Percentiles rank a stretch among this genome's conserved stretches.
Conservation (phyloP, 202 grass and related monocot species). For the Hordeum pubiflorum region DNA sequence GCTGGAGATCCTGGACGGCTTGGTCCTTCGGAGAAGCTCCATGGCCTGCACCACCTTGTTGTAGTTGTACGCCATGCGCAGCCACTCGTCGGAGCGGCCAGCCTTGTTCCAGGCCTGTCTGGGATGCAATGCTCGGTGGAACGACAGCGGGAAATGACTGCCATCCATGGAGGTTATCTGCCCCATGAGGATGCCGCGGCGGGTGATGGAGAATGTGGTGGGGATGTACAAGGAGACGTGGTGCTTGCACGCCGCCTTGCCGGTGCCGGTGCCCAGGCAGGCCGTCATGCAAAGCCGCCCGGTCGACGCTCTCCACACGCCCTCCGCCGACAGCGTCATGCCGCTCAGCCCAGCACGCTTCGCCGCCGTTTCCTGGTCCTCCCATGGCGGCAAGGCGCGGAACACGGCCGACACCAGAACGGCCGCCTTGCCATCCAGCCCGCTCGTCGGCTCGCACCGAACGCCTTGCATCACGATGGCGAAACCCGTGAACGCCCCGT, state of each 20-base stretch:
- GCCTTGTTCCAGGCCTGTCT: neutral
- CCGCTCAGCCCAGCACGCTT: constrained; percentile 27
- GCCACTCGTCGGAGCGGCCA: neutral
- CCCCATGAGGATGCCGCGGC: neutral
- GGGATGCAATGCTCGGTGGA: neutral
- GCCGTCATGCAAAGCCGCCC: constrained; percentile 51
- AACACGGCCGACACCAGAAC: constrained; percentile 27
- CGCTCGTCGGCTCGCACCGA: constrained; percentile 20
- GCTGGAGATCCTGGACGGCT: constrained; percentile 27
- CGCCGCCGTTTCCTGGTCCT: constrained; percentile 13
- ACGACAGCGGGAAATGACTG: neutral
- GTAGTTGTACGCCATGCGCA: constrained; percentile 33
- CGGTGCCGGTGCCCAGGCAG: constrained; percentile 33
- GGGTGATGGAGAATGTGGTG: neutral
- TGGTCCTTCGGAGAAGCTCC: constrained; percentile 23
- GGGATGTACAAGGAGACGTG: neutral
- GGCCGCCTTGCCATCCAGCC: neutral
- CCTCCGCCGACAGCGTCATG: constrained; percentile 50
- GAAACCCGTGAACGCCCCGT: constrained; percentile 9
- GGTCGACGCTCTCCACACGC: constrained; percentile 42
- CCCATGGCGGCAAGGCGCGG: constrained; percentile 37
- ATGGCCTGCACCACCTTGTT: constrained; percentile 32
- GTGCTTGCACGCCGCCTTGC: neutral
- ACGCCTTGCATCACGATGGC: constrained; percentile 35
- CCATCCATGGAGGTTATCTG: neutral